phyloP scores from a whole-genome alignment of 2,329 filamentous ascomycete species.

The Didymella exigua region DNA sequence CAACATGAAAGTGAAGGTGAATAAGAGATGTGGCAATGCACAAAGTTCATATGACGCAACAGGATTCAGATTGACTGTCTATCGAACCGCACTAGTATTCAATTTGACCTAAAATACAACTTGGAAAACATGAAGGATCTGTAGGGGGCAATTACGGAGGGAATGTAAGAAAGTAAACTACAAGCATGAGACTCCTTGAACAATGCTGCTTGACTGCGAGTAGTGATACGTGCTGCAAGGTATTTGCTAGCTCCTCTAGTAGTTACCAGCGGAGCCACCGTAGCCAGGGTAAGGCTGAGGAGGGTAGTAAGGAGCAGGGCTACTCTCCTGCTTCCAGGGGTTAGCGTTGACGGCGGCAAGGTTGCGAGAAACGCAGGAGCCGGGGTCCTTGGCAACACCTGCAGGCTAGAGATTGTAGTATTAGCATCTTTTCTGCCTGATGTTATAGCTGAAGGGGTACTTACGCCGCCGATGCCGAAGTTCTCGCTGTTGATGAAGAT shows the following conservation, averaged over 20 bases:
- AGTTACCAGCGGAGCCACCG: background rate
- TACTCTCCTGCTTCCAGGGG: conserved; percentile 16
- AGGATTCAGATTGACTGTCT: conserved; percentile 12
- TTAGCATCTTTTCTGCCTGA: conserved; percentile 6
- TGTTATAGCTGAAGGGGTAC: background rate
- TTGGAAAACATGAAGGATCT: conserved; percentile 14
- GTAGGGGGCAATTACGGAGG: conserved; percentile 21
- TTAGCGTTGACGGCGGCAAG: conserved; percentile 31
- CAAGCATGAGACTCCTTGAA: conserved; percentile 16
- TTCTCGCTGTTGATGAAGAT: conserved; percentile 36
- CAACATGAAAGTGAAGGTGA: conserved; percentile 9
- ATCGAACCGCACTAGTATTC: conserved; percentile 19
- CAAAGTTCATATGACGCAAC: background rate
- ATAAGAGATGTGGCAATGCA: background rate
- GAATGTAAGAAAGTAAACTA: conserved; percentile 19
- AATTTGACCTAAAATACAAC: conserved; percentile 24
- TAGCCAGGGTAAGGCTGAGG: conserved; percentile 5
- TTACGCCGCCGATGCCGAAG: conserved; percentile 23
- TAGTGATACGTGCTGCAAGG: conserved; percentile 13
- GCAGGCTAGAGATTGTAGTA: conserved; percentile 9
- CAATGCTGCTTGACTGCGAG: conserved; percentile 19
- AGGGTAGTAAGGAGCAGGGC: conserved; percentile 14
- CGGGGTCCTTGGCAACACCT: conserved; percentile 20
- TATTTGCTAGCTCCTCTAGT: background rate
- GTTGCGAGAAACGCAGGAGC: conserved; percentile 2